Evolutionary conservation across 2,329 filamentous ascomycete genomes (phyloP).

Genomic region (Colletotrichum magnum): DNA sequence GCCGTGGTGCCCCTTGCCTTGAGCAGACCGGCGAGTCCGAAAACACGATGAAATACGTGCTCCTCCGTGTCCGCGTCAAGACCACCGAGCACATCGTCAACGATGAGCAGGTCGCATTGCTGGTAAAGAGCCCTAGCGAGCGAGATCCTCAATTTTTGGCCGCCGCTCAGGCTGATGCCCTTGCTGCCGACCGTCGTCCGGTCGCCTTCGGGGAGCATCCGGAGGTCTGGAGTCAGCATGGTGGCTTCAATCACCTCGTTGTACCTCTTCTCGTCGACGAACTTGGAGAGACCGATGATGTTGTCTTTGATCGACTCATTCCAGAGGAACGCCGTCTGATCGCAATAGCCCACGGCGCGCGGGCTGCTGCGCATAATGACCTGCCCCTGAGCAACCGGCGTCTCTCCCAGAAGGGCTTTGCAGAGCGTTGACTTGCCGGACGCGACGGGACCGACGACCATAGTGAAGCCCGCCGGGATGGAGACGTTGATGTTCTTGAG

Average conservation of each 20-base stretch:
- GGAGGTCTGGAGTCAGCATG: slow-evolving; percentile 49
- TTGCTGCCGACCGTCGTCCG: slow-evolving; percentile 55
- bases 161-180: slow-evolving; percentile 58
- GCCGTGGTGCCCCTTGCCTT: background rate
- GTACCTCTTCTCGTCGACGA: slow-evolving; percentile 50
- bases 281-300: slow-evolving; percentile 52
- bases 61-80: slow-evolving; percentile 52
- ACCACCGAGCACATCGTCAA: slow-evolving; percentile 54
- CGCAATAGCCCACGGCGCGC: slow-evolving; percentile 14
- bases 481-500: slow-evolving; percentile 49
- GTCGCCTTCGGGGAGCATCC: slow-evolving; percentile 51
- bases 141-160: slow-evolving; percentile 48
- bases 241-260: slow-evolving; percentile 52
- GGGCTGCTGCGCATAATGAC: slow-evolving; percentile 26
- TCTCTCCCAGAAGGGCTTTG: slow-evolving; percentile 51
- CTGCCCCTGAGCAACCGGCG: slow-evolving; percentile 38
- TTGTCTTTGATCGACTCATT: slow-evolving; percentile 54
- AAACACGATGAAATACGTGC: slow-evolving; percentile 48
- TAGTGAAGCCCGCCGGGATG: slow-evolving; percentile 50
- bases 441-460: slow-evolving; percentile 55
- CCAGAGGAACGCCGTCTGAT: slow-evolving; percentile 48
- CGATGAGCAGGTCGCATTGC: slow-evolving; percentile 46
- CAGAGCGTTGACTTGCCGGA: slow-evolving; percentile 57
- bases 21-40: slow-evolving; percentile 44
- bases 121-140: slow-evolving; percentile 51